Evolutionary conservation across 176 grass and related monocot genomes (phyloP).

Genomic region (Puccinellia tenuiflora): DNA sequence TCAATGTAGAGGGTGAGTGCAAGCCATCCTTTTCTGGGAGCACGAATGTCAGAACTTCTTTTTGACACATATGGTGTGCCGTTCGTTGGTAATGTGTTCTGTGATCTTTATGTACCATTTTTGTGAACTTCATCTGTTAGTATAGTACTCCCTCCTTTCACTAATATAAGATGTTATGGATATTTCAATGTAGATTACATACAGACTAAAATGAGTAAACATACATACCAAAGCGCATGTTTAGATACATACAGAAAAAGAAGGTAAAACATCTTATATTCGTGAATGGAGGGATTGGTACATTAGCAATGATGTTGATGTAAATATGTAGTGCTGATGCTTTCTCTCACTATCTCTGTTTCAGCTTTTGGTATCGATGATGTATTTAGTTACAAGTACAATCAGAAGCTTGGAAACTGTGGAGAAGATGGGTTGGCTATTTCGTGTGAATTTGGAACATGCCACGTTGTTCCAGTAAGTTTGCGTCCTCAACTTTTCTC

Average conservation of each 20-base stretch:
- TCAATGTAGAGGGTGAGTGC: slow-evolving; percentile 93
- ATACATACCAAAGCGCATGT: too few species aligned
- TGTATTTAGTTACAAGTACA: slow-evolving; percentile 91
- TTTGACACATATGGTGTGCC: slow-evolving; percentile 90
- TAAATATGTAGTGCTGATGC: slow-evolving; percentile 1
- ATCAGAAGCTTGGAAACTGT: slow-evolving; percentile 91
- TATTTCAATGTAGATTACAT: too few species aligned
- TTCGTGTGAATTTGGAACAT: slow-evolving; percentile 70
- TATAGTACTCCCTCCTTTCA: too few species aligned
- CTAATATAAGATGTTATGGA: too few species aligned
- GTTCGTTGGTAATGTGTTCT: slow-evolving; percentile 63
- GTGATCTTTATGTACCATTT: slow-evolving; percentile 26
- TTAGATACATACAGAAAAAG: too few species aligned
- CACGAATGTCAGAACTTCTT: slow-evolving; percentile 96
- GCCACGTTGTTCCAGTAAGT: slow-evolving; percentile 93
- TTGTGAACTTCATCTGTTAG: too few species aligned
- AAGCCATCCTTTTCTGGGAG: slow-evolving; percentile 86
- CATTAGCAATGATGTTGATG: neutral
- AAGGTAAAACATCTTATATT: too few species aligned
- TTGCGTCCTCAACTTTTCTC: slow-evolving; percentile 18
- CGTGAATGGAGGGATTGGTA: too few species aligned
- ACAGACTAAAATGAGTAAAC: too few species aligned
- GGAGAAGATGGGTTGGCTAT: slow-evolving; percentile 84
- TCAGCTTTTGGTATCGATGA: slow-evolving; percentile 90
- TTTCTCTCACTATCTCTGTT: slow-evolving; percentile 4